phyloP scores from a whole-genome alignment of 2,329 filamentous ascomycete genomes.

The Rhexocercosporidium sp. region DNA sequence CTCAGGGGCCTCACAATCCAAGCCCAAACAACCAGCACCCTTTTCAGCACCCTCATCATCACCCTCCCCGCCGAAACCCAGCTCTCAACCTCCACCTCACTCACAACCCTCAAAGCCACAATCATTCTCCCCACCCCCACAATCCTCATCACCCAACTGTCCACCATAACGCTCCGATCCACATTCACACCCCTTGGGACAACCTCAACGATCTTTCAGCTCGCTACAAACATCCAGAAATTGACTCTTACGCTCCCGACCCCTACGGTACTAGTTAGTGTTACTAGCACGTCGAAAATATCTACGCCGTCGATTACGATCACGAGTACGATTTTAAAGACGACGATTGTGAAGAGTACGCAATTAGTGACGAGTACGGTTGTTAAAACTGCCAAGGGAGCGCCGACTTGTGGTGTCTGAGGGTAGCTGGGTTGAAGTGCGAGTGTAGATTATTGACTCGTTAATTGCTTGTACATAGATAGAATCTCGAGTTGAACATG shows the following conservation, averaged over 20 bases:
- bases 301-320: background rate
- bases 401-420: conserved; percentile 10
- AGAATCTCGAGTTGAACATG: too few relatives aligned
- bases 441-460: background rate
- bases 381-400: background rate
- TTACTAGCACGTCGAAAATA: conserved; percentile 5
- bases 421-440: background rate
- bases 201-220: background rate
- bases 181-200: conserved; percentile 5
- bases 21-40: conserved; percentile 1
- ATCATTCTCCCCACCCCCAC: conserved; percentile 5
- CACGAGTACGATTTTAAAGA: conserved; percentile 6
- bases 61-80: conserved; percentile 7
- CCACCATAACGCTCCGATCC: conserved; percentile 5
- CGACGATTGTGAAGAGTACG: conserved; percentile 13
- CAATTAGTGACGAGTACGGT: conserved; percentile 1
- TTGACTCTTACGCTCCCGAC: background rate
- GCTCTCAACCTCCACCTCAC: background rate
- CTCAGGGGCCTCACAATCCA: background rate
- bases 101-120: conserved; percentile 2
- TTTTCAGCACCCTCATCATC: background rate
- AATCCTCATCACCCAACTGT: background rate
- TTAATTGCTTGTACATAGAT: background rate
- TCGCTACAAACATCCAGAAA: background rate
- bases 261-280: background rate